Percentiles rank a stretch among this genome's conserved stretches.
phyloP scores from a whole-genome alignment of 2,329 filamentous ascomycete genomes.

The Fusarium scirpi region DNA sequence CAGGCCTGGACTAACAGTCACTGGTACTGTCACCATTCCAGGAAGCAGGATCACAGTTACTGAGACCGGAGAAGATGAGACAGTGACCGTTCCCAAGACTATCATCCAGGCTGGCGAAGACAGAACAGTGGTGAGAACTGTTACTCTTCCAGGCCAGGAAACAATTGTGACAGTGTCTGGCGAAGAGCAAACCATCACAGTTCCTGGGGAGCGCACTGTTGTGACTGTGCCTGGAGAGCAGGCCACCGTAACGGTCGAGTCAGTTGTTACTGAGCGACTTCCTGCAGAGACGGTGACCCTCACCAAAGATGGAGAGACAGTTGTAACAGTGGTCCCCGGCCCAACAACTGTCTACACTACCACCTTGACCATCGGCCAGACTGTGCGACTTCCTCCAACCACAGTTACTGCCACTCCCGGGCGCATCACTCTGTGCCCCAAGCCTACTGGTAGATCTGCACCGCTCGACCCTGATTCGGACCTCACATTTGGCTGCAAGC shows the following conservation, averaged over 20 bases:
- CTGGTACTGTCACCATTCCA: conserved; percentile 27
- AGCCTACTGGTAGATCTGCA: conserved; percentile 55
- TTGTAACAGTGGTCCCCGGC: conserved; percentile 48
- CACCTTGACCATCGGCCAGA: conserved; percentile 46
- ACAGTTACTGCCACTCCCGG: conserved; percentile 48
- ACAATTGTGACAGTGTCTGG: conserved; percentile 42
- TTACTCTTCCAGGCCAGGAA: conserved; percentile 43
- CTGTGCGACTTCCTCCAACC: conserved; percentile 47
- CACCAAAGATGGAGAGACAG: conserved; percentile 47
- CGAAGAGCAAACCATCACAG: conserved; percentile 41
- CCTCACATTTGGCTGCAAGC: conserved; percentile 65
- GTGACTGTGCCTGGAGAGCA: conserved; percentile 36
- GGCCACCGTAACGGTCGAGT: conserved; percentile 48
- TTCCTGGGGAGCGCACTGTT: conserved; percentile 42
- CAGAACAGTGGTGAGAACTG: conserved; percentile 35
- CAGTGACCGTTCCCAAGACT: conserved; percentile 34
- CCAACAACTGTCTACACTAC: conserved; percentile 50
- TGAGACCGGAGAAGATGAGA: conserved; percentile 19
- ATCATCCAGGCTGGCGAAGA: conserved; percentile 29
- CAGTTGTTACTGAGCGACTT: conserved; percentile 49
- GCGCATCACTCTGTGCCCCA: conserved; percentile 58
- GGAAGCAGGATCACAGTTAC: conserved; percentile 31
- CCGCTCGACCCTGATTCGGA: conserved; percentile 54
- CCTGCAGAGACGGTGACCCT: conserved; percentile 50
- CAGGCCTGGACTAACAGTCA: conserved; percentile 22